phyloP scores from a whole-genome alignment of 78 protist species.

The Dictyostelium capitatum region DNA sequence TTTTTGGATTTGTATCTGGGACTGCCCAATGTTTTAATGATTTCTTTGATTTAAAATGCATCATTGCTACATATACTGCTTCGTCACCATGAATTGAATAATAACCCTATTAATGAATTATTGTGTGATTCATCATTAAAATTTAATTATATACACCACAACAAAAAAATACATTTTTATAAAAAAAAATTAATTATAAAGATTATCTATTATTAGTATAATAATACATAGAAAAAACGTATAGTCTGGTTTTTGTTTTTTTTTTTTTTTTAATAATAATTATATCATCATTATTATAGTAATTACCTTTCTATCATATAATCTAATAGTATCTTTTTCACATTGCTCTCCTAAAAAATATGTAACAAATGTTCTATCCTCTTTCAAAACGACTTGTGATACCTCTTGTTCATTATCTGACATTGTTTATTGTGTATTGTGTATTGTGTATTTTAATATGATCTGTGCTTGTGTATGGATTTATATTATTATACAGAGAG shows the following conservation, averaged over 20 bases:
- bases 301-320: conserved; percentile 71
- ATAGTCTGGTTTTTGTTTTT: no score
- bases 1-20: background rate
- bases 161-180: background rate
- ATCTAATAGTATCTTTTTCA: conserved; percentile 13
- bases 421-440: background rate
- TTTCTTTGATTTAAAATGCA: conserved; percentile 66
- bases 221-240: no score
- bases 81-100: conserved; percentile 63
- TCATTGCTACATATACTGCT: conserved; percentile 56
- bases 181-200: background rate
- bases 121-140: no score
- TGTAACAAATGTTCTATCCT: conserved; percentile 66
- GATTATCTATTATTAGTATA: no score
- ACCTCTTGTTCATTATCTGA: conserved; percentile 30
- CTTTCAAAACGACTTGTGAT: conserved; percentile 42
- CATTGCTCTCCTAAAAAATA: conserved; percentile 14
- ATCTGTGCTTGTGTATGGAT: background rate
- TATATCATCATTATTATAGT: background rate
- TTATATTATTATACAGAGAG: no score
- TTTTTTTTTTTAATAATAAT: background rate
- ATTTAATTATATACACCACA: background rate
- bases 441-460: no score
- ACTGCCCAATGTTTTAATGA: conserved; percentile 52
- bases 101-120: conserved; percentile 26